phyloP scores from a whole-genome alignment of 2,329 filamentous ascomycete genomes.

The Hypoxylon sp. region DNA sequence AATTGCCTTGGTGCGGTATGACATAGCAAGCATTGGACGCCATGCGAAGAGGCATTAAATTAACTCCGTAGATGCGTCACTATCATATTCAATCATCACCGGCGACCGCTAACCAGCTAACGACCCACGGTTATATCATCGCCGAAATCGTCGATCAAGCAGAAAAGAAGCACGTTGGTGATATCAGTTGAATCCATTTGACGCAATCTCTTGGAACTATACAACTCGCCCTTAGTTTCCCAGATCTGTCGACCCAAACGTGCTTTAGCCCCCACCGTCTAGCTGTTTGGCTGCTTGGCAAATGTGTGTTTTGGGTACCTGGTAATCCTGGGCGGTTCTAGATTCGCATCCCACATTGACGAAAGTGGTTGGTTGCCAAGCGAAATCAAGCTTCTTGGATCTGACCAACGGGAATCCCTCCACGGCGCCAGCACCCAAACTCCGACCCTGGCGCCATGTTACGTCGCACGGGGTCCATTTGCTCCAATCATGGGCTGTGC shows the following conservation, averaged over 20 bases:
- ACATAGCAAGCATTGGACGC: background rate
- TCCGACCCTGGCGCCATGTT: slow-evolving; percentile 1
- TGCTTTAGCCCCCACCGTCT: slow-evolving; percentile 27
- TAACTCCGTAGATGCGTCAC: slow-evolving; percentile 5
- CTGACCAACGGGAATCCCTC: slow-evolving; percentile 37
- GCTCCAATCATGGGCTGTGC: slow-evolving; percentile 15
- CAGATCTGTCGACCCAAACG: slow-evolving; percentile 1
- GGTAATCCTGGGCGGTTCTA: slow-evolving; percentile 37
- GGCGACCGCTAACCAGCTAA: slow-evolving; percentile 4
- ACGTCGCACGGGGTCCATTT: slow-evolving; percentile 12
- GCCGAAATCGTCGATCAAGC: slow-evolving; percentile 36
- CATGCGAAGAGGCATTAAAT: background rate
- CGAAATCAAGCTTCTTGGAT: slow-evolving; percentile 43
- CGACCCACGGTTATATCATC: slow-evolving; percentile 29
- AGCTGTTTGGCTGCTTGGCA: slow-evolving; percentile 28
- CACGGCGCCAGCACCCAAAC: slow-evolving; percentile 5
- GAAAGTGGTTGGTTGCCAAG: slow-evolving; percentile 41
- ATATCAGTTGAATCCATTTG: slow-evolving; percentile 25
- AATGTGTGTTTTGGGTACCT: slow-evolving; percentile 10
- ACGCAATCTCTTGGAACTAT: slow-evolving; percentile 11
- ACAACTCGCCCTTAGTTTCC: background rate
- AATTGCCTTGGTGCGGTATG: slow-evolving; percentile 11
- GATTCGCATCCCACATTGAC: slow-evolving; percentile 21
- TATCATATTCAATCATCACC: slow-evolving; percentile 3
- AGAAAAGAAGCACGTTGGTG: slow-evolving; percentile 20